phyloP scores from a whole-genome alignment of 306 rosid genomes.

The Quercus bicolor region DNA sequence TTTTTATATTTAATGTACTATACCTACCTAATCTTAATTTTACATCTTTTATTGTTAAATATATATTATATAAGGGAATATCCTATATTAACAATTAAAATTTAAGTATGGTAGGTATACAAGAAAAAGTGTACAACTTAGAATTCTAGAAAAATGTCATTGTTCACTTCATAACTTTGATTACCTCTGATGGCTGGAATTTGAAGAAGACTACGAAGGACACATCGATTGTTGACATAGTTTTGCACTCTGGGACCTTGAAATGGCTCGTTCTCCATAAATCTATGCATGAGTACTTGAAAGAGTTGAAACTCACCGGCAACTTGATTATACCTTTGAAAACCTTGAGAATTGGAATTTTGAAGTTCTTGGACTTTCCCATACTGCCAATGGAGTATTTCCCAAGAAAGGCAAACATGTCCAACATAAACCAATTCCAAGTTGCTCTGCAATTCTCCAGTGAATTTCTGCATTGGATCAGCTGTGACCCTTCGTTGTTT shows the following conservation, averaged over 20 bases:
- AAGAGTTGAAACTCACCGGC: constrained; percentile 84
- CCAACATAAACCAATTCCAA: constrained; percentile 90
- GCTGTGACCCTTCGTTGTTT: constrained; percentile 35
- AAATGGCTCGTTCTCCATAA: constrained; percentile 72
- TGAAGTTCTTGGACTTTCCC: constrained; percentile 57
- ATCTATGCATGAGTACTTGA: constrained; percentile 72
- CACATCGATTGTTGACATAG: constrained; percentile 68
- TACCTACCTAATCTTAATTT: too few species aligned
- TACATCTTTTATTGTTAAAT: too few species aligned
- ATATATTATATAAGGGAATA: too few species aligned
- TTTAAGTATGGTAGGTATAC: too few species aligned
- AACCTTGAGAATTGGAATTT: constrained; percentile 33
- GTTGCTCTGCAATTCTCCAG: constrained; percentile 60
- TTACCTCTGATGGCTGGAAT: constrained; percentile 74
- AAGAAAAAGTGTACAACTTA: too few species aligned
- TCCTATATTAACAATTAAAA: too few species aligned
- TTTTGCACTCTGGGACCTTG: constrained; percentile 77
- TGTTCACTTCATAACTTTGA: not conserved
- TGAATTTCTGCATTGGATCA: constrained; percentile 50
- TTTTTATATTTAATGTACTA: too few species aligned
- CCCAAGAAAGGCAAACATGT: constrained; percentile 96
- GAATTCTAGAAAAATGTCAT: too few species aligned
- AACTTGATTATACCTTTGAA: constrained; percentile 46
- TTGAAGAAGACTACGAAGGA: constrained; percentile 64
- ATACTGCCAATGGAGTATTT: constrained; percentile 83